Base-by-base conservation (phyloP, 331 rosid species). In the Acacia concinna region DNA sequence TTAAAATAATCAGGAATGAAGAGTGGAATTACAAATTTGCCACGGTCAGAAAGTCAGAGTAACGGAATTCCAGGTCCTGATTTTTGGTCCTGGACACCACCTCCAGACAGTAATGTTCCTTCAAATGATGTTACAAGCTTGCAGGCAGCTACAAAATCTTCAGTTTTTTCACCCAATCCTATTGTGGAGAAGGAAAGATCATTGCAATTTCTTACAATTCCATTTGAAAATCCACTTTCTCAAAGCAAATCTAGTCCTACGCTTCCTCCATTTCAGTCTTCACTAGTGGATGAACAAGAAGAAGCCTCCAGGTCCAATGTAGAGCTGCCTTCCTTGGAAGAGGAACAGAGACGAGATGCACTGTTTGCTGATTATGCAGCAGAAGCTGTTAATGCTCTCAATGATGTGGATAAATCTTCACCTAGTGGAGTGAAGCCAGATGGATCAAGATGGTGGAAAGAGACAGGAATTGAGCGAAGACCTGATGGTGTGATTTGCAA, bases 31-130 rank as follows among this genome's bases (percentile, higher is more conserved):
- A 74, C 68, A 15, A 20, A 71, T 47, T 73, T 84, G 49, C 71
- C 86, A 38, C 84, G 46, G 14, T 82, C 90, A 21, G 90, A 78
- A 14, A 71, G 74, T 79, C 87, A 83, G 84, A 81, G 67, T 82
- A 77, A 65, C 65, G 91, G 80, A 68, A 79, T 87, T 31, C 98
- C 98, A 4, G 99, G 99, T 78, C 99, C 98, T 20, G 99, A 93
- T 81, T 96, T 96, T 82, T 96, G 99, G 98, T 90, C 97, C 27
- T 96, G 99, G 99, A 80, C 87, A 49, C 99, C 99, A 20, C 94
- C 97, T 46, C 7, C 41, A 8, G 86, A 81, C 54, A 43, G 76
- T 59, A 85, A 82, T 47, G 7, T 31, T 67, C 84, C 78, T 75
- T 52, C 79, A 17, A 84, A 79, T 68, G 82, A 73, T 79, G 68